Conservation (phyloP, 176 grass and related monocot species). For the Phyllostachys edulis region DNA sequence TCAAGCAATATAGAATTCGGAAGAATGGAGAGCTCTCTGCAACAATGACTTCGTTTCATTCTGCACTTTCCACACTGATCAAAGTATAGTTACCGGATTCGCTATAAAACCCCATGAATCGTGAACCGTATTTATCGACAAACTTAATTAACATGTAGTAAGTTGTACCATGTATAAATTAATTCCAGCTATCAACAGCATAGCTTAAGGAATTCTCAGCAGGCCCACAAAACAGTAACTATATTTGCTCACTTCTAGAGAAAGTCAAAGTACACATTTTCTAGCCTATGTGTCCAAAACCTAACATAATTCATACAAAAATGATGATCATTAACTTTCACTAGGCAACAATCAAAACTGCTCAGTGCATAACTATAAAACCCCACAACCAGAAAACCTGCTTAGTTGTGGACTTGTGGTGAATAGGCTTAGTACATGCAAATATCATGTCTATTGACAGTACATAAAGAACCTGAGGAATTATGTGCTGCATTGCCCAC, state of each 20-base stretch:
- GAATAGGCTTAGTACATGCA: not conserved
- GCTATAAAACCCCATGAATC: no score
- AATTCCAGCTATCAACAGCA: not conserved
- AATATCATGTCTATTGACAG: not conserved
- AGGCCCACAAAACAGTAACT: not conserved
- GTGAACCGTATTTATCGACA: no score
- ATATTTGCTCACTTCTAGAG: not conserved
- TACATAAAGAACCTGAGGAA: constrained; percentile 65
- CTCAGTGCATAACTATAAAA: not conserved
- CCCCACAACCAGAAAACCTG: not conserved
- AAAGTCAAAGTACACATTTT: not conserved
- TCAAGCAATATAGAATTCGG: not conserved
- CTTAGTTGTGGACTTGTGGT: not conserved
- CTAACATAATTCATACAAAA: no score
- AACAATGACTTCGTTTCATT: not conserved
- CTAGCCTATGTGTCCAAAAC: no score
- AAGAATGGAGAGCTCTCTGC: not conserved
- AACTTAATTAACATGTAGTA: not conserved
- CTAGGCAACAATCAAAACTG: not conserved
- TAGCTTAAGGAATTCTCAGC: not conserved
- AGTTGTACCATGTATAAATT: not conserved
- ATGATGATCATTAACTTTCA: not conserved
- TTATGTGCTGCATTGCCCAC: constrained; percentile 93
- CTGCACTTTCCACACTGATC: not conserved
- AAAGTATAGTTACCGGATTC: no score